phyloP scores from a whole-genome alignment of 1,284 basidiomycete species.

The Naganishia sp. region DNA sequence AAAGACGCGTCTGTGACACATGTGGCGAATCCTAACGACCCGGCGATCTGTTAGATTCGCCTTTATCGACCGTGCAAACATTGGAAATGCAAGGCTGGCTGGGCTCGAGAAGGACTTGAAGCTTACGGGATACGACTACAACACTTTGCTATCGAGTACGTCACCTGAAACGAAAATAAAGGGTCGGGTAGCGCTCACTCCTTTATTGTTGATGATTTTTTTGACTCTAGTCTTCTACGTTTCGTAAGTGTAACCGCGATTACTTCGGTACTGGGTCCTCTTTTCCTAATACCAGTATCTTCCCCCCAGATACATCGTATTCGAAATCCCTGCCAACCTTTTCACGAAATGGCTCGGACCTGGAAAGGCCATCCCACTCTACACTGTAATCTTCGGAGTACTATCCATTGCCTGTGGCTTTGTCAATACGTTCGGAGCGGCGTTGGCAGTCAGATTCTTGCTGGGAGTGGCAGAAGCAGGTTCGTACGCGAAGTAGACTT shows the following conservation, averaged over 20 bases:
- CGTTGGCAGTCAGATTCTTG: constrained; percentile 42
- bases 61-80: constrained; percentile 34
- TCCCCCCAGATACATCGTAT: constrained; percentile 7
- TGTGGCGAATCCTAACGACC: too few species aligned
- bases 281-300: background rate
- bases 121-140: constrained; percentile 31
- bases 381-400: constrained; percentile 29
- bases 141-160: constrained; percentile 24
- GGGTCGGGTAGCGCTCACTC: background rate
- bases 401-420: constrained; percentile 29
- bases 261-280: background rate
- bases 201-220: background rate
- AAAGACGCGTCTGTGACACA: too few species aligned
- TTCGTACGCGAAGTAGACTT: background rate
- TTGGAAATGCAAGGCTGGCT: constrained; percentile 32
- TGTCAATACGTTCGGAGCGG: constrained; percentile 22
- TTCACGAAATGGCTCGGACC: constrained; percentile 33
- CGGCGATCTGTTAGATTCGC: constrained; percentile 10
- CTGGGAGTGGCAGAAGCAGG: constrained; percentile 47
- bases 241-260: constrained; percentile 2
- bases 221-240: constrained; percentile 22
- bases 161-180: background rate
- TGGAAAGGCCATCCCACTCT: constrained; percentile 29
- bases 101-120: constrained; percentile 28
- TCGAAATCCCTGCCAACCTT: constrained; percentile 31